Percentiles rank a stretch among this genome's conserved stretches.
Conservation (phyloP, 352 stramenopile genomes). For the Pythium monospermum region DNA sequence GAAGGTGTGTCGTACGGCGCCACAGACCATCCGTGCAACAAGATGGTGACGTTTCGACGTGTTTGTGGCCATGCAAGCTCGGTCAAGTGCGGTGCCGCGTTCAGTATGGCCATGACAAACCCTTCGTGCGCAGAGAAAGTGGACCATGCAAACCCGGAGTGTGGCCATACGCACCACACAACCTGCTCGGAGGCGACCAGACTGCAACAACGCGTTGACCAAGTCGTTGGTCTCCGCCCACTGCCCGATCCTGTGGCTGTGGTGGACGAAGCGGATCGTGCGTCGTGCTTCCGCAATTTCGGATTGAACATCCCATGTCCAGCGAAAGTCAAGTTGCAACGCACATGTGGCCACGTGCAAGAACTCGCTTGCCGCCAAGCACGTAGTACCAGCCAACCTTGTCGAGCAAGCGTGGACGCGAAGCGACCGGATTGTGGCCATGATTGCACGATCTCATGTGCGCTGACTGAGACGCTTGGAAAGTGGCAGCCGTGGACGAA, state of each 20-base stretch:
- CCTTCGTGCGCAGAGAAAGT: slow-evolving; percentile 44
- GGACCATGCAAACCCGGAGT: slow-evolving; percentile 56
- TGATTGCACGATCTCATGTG: slow-evolving; percentile 33
- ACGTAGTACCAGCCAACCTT: slow-evolving; percentile 26
- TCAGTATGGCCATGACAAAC: slow-evolving; percentile 47
- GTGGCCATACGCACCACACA: slow-evolving; percentile 49
- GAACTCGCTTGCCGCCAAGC: slow-evolving; percentile 49
- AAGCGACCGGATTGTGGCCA: slow-evolving; percentile 45
- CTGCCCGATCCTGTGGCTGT: slow-evolving; percentile 5
- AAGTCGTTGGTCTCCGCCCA: not conserved
- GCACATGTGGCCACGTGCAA: slow-evolving; percentile 36
- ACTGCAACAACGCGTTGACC: slow-evolving; percentile 7
- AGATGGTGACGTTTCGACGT: slow-evolving; percentile 52
- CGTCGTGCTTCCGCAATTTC: slow-evolving; percentile 28
- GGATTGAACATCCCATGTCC: slow-evolving; percentile 42
- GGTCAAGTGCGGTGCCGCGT: slow-evolving; percentile 60
- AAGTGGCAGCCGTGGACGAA: slow-evolving; percentile 49
- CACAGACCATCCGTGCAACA: slow-evolving; percentile 65
- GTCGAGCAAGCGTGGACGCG: slow-evolving; percentile 25
- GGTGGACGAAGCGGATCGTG: slow-evolving; percentile 16
- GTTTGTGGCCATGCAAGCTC: slow-evolving; percentile 53
- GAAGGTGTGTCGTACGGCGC: slow-evolving; percentile 58
- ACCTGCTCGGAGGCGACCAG: slow-evolving; percentile 40
- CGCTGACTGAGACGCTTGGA: slow-evolving; percentile 21
- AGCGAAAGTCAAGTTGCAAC: slow-evolving; percentile 27